Conservation (phyloP, 441 rosid genomes). For the Syzygium malaccense region DNA sequence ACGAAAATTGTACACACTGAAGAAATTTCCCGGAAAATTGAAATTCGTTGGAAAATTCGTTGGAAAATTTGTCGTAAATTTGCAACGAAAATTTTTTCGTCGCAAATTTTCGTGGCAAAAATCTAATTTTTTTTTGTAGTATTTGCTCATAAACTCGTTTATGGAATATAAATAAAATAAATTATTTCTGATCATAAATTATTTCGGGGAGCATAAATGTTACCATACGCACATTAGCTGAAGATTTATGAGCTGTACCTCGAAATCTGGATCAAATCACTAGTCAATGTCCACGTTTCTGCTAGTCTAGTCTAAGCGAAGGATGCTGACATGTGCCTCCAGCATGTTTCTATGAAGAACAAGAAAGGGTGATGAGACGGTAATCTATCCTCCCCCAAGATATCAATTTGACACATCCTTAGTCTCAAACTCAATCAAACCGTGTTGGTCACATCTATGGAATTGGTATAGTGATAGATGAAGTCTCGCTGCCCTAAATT, state of each 20-base stretch:
- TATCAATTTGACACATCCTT: background rate
- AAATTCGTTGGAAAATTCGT: too few relatives aligned
- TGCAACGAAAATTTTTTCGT: too few relatives aligned
- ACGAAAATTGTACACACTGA: too few relatives aligned
- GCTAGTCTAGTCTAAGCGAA: background rate
- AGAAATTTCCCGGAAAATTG: too few relatives aligned
- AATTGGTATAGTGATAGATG: background rate
- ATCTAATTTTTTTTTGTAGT: too few relatives aligned
- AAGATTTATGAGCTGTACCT: background rate
- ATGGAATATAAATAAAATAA: too few relatives aligned
- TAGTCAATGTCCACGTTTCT: background rate
- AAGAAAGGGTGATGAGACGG: background rate
- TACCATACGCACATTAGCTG: background rate
- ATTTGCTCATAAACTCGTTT: too few relatives aligned
- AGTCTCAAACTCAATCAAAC: background rate
- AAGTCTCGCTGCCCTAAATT: background rate
- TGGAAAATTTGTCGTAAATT: too few relatives aligned
- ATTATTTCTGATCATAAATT: too few relatives aligned
- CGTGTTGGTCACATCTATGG: background rate
- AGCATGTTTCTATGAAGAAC: background rate
- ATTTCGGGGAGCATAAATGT: too few relatives aligned
- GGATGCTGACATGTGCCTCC: background rate
- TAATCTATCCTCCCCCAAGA: background rate
- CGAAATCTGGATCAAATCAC: background rate
- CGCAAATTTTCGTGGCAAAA: too few relatives aligned